These are phyloP conservation scores for Phytophthora pseudosyringae DNA, from an alignment of 352 stramenopile species.

Conservation along the genomic window DNA sequence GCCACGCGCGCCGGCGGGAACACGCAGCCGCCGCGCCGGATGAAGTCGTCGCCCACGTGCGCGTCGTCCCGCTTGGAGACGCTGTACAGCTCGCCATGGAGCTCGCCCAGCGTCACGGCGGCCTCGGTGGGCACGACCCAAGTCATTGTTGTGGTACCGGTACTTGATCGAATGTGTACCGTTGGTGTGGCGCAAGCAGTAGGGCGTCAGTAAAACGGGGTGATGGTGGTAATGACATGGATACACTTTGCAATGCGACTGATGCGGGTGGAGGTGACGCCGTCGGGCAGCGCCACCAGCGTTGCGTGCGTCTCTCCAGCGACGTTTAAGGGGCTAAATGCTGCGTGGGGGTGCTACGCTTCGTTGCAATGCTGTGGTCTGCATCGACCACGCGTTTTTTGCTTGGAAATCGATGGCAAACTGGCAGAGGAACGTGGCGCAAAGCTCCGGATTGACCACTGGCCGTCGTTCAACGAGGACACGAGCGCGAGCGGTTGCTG, in stretches of 20 bases:
- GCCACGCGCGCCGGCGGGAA: slow-evolving; percentile 62
- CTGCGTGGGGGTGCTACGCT: slow-evolving; percentile 41
- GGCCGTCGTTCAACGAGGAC: slow-evolving; percentile 30
- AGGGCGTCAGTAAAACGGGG: slow-evolving; percentile 9
- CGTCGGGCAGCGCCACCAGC: slow-evolving; percentile 32
- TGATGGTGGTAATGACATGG: slow-evolving; percentile 16
- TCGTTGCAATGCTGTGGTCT: slow-evolving; percentile 19
- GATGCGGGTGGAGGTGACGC: slow-evolving; percentile 36
- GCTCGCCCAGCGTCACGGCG: slow-evolving; percentile 80
- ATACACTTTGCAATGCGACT: slow-evolving; percentile 2
- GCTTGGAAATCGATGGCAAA: slow-evolving; percentile 50
- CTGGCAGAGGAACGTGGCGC: slow-evolving; percentile 5
- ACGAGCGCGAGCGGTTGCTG: not conserved
- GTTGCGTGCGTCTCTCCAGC: slow-evolving; percentile 36
- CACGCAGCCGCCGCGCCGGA: slow-evolving; percentile 61
- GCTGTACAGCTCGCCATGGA: slow-evolving; percentile 77
- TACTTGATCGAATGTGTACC: not conserved
- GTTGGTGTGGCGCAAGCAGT: not conserved
- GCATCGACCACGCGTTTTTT: slow-evolving; percentile 42
- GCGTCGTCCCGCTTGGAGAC: slow-evolving; percentile 61
- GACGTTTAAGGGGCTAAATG: slow-evolving; percentile 29
- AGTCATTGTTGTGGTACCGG: slow-evolving; percentile 37
- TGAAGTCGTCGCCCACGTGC: slow-evolving; percentile 70
- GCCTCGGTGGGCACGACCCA: slow-evolving; percentile 70
- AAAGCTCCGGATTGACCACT: slow-evolving; percentile 57